Conservation (phyloP, 371 early-diverging fungal species). For the Rhizopus microsporus region DNA sequence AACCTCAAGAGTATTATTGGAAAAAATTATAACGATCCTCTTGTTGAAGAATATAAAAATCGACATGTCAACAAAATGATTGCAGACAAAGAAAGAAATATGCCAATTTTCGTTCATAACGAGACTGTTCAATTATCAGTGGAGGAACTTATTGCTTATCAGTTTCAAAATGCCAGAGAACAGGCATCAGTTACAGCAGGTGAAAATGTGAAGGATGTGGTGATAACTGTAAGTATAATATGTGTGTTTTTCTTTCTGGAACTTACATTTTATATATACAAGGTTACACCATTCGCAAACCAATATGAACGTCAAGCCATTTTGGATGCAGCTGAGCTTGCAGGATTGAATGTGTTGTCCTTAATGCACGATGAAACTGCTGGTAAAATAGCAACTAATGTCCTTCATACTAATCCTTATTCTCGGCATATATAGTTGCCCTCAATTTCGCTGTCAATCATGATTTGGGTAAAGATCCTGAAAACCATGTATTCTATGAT, state of each 20-base stretch:
- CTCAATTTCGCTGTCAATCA: constrained; percentile 88
- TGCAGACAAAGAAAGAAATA: constrained; percentile 62
- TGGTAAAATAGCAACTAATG: constrained; percentile 51
- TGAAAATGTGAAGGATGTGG: constrained; percentile 81
- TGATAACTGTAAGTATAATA: constrained; percentile 74
- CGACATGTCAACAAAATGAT: constrained; percentile 76
- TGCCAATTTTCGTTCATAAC: constrained; percentile 63
- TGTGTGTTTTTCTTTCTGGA: not conserved
- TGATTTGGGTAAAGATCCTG: constrained; percentile 66
- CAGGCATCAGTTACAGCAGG: constrained; percentile 82
- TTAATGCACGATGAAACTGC: constrained; percentile 95
- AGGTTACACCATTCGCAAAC: constrained; percentile 90
- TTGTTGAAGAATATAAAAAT: constrained; percentile 66
- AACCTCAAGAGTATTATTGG: constrained; percentile 86
- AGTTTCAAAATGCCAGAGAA: constrained; percentile 83
- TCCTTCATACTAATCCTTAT: not conserved
- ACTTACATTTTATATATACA: not conserved
- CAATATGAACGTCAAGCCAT: constrained; percentile 92
- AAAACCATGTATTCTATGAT: constrained; percentile 92
- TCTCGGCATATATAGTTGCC: constrained; percentile 62
- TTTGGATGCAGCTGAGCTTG: constrained; percentile 92
- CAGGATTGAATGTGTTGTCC: constrained; percentile 80
- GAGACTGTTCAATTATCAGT: constrained; percentile 60
- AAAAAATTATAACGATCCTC: constrained; percentile 69
- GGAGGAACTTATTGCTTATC: constrained; percentile 94